phyloP scores from a whole-genome alignment of 805 yeast genomes.

The Kluyveromyces nonfermentans region DNA sequence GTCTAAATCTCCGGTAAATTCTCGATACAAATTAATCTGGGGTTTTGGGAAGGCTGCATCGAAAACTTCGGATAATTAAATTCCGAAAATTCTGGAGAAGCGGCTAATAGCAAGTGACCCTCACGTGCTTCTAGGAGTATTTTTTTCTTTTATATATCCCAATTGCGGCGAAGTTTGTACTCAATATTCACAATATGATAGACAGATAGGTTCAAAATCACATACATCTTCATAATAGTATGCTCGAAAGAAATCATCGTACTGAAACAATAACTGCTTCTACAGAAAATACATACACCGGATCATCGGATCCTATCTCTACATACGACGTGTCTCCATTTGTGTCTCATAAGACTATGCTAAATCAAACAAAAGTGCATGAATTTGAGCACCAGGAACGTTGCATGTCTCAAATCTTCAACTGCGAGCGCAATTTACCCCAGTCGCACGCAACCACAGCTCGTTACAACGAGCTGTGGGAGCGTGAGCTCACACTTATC shows the following conservation, averaged over 20 bases:
- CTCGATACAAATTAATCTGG: too few relatives aligned
- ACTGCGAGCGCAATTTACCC: neutral
- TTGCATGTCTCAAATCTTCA: neutral
- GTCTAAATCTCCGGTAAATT: too few relatives aligned
- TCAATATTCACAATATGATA: too few relatives aligned
- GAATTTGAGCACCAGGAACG: slow-evolving; percentile 1
- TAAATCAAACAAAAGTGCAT: slow-evolving; percentile 1
- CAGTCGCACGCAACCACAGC: neutral
- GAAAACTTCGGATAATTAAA: too few relatives aligned
- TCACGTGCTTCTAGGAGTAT: neutral
- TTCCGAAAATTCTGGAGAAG: too few relatives aligned
- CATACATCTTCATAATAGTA: too few relatives aligned
- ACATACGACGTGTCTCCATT: slow-evolving; percentile 1
- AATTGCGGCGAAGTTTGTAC: neutral
- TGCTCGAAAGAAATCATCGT: too few relatives aligned
- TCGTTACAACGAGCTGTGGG: neutral
- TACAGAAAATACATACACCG: neutral
- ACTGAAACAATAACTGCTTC: too few relatives aligned
- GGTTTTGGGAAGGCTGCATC: too few relatives aligned
- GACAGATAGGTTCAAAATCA: too few relatives aligned
- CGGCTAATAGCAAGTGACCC: too few relatives aligned
- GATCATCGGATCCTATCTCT: neutral
- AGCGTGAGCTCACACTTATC: neutral
- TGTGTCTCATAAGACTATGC: neutral
- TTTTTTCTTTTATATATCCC: neutral